Evolutionary conservation across 352 stramenopile species (phyloP), one percentile per base, ranked within the genome.

Genomic region (Phytophthora citrophthora): DNA sequence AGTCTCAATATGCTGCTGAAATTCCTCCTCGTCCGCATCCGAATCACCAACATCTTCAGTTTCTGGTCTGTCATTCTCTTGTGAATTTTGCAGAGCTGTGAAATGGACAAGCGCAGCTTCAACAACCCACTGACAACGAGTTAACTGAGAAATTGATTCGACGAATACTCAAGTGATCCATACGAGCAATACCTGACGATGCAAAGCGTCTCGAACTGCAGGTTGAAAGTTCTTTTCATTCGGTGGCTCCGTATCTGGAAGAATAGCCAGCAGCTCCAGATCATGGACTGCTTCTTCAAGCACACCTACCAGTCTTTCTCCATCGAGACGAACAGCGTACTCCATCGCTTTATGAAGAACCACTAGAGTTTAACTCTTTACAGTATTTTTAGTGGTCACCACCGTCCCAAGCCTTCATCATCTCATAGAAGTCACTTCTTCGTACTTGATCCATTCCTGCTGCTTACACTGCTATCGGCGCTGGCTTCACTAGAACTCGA

Each of bases 241-340:
- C 0, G 31, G 9, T 11, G 24, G 31, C 4, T 39, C 12, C 31
- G 47, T 59, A 12, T 73, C 54, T 12, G 69, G 69, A 20, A 77
- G 54, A 45, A 56, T 66, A 9, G 69, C 69, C 15, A 74, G 38
- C 16, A 77, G 38, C 55, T 74, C 69, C n/a, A 77, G 43, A 20
- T 72, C 43, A 15, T 36, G 64, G 20, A 69, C 59, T 13, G 60
- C 50, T 11, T 50, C 46, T 39, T 77, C 59, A 8, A 77, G 52
- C 38, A 74, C 50, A 2, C 20, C 47, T 10, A 74, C 12, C 9
- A 77, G 11, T 52, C 60, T 57, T 24, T 69, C 58, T n/a, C 64
- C 47, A 27, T 77, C 64, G 13, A 60, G 64, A 38, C 49, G 63
- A n/a, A 77, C 47, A 23, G 64, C 60, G 27, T 56, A 48, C 18